Conservation (phyloP, 1,139 yeast species). For the Pichia terricola region DNA sequence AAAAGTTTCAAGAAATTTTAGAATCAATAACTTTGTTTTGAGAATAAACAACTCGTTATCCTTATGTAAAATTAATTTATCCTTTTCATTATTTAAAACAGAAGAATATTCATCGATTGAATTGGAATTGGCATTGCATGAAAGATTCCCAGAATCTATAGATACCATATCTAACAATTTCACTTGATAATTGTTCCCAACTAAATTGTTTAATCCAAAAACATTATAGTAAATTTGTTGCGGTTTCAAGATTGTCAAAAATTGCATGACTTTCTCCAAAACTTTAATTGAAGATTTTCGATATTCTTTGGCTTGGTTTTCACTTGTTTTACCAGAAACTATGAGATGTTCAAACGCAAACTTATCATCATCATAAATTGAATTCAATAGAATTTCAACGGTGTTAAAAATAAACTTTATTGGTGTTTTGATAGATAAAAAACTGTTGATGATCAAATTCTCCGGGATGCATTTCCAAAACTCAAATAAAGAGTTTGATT, state of each 20-base stretch:
- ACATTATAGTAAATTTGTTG: constrained; percentile 35
- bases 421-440: constrained; percentile 23
- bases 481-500: constrained; percentile 5
- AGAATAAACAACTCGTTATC: constrained; percentile 26
- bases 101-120: constrained; percentile 18
- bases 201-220: constrained; percentile 43
- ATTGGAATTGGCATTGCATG: constrained; percentile 18
- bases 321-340: constrained; percentile 12
- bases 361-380: constrained; percentile 28
- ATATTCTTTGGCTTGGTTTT: not conserved
- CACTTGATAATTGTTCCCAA: constrained; percentile 40
- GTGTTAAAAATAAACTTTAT: constrained; percentile 22
- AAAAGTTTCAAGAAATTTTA: constrained; percentile 28
- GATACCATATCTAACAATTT: constrained; percentile 22
- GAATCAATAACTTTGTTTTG: constrained; percentile 28
- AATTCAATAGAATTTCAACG: constrained; percentile 35
- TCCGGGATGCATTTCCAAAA: constrained; percentile 22
- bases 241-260: constrained; percentile 26
- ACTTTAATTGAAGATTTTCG: constrained; percentile 12
- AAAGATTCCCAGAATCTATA: constrained; percentile 14
- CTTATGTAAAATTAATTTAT: not conserved
- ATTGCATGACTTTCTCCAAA: constrained; percentile 21
- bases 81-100: constrained; percentile 5
- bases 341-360: constrained; percentile 19
- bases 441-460: constrained; percentile 17